A percentile compares a stretch with the other conserved stretches of the same genome.
Evolutionary conservation across 495 filamentous ascomycete species (phyloP).

Genomic region (Apiosordaria backusii): DNA sequence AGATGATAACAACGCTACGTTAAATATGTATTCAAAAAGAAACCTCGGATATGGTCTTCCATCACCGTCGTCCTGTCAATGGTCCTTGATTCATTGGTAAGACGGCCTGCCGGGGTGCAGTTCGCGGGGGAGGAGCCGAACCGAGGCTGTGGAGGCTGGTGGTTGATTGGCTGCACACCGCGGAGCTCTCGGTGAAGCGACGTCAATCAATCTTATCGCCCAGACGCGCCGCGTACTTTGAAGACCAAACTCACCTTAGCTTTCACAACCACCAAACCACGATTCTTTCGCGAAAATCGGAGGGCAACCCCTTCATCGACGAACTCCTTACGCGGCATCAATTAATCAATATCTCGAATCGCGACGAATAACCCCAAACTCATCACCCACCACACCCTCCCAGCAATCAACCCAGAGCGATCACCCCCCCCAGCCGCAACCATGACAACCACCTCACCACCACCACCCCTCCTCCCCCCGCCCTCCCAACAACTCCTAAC

Average conservation of each 20-base stretch:
- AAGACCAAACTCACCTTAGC: constrained; percentile 3
- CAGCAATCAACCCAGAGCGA: not conserved
- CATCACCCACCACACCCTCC: not conserved
- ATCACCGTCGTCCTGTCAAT: not conserved
- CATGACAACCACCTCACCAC: constrained; percentile 7
- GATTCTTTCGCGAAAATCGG: not conserved
- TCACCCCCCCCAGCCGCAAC: not conserved
- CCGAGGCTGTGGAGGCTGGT: constrained; percentile 19
- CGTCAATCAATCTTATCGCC: constrained; percentile 19
- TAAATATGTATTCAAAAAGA: not conserved
- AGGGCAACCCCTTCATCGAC: no score
- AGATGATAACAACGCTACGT: not conserved
- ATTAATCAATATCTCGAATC: not conserved
- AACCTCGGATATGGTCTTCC: constrained; percentile 7
- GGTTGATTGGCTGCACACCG: constrained; percentile 32
- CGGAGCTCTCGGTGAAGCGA: constrained; percentile 18
- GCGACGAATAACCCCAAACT: not conserved
- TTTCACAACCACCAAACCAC: not conserved
- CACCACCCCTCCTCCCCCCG: constrained; percentile 25
- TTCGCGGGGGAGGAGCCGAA: constrained; percentile 23
- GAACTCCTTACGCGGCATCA: not conserved
- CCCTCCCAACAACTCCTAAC: constrained; percentile 46
- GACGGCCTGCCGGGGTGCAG: not conserved
- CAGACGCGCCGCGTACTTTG: not conserved
- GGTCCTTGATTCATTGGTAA: constrained; percentile 1